phyloP scores from a whole-genome alignment of 2,329 filamentous ascomycete genomes.

The Stylonectria norvegica region DNA sequence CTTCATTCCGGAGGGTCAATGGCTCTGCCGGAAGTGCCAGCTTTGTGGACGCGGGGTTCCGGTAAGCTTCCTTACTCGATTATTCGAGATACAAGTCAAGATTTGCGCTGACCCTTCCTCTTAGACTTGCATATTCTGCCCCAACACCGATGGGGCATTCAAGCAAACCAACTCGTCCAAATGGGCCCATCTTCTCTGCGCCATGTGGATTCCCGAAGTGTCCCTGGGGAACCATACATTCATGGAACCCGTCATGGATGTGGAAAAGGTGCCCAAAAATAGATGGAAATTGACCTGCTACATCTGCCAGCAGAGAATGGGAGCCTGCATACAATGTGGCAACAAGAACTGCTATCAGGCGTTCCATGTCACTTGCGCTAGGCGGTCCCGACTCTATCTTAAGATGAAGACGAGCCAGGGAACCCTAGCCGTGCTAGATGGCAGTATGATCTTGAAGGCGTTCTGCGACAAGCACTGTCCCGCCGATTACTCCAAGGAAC shows the following conservation, averaged over 20 bases:
- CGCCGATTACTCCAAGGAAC: slow-evolving; percentile 80
- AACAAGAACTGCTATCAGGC: slow-evolving; percentile 97
- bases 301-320: slow-evolving; percentile 96
- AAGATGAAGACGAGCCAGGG: slow-evolving; percentile 95
- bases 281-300: slow-evolving; percentile 94
- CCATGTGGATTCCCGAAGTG: slow-evolving; percentile 98
- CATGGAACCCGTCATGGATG: slow-evolving; percentile 97
- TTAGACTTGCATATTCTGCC: slow-evolving; percentile 94
- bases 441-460: slow-evolving; percentile 81
- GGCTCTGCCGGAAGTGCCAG: slow-evolving; percentile 96
- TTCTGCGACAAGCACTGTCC: slow-evolving; percentile 96
- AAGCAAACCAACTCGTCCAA: slow-evolving; percentile 96
- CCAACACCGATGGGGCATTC: slow-evolving; percentile 95
- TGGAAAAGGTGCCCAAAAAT: slow-evolving; percentile 93
- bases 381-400: slow-evolving; percentile 80
- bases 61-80: slow-evolving; percentile 44
- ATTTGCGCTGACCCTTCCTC: slow-evolving; percentile 15
- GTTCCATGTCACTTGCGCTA: slow-evolving; percentile 94
- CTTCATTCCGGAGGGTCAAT: slow-evolving; percentile 97
- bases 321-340: slow-evolving; percentile 95
- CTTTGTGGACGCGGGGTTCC: slow-evolving; percentile 88
- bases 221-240: slow-evolving; percentile 93
- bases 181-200: slow-evolving; percentile 94
- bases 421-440: slow-evolving; percentile 70
- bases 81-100: not conserved